Percentiles rank a stretch among this genome's conserved stretches.
phyloP scores from a whole-genome alignment of 805 yeast species.

The Candida coquimbonensis region DNA sequence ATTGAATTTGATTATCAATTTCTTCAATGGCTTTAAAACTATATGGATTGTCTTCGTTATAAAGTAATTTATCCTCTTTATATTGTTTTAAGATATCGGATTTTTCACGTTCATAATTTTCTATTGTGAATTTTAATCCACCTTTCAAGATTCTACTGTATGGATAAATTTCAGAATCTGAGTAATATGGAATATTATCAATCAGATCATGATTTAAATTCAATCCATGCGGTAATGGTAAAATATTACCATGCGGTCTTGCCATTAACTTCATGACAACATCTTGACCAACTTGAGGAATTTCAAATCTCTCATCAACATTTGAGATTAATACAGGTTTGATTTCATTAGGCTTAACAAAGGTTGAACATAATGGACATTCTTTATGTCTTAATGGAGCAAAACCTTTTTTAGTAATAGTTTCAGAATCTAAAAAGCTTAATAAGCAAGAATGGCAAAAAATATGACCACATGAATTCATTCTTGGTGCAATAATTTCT shows the following conservation, averaged over 20 bases:
- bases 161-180: conserved; percentile 31
- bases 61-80: conserved; percentile 52
- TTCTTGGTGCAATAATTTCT: conserved; percentile 84
- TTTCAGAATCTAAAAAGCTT: conserved; percentile 54
- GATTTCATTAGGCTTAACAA: conserved; percentile 45
- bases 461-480: conserved; percentile 92
- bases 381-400: conserved; percentile 48
- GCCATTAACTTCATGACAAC: conserved; percentile 62
- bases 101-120: conserved; percentile 56
- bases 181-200: conserved; percentile 52
- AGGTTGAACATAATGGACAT: conserved; percentile 76
- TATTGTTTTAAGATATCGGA: conserved; percentile 41
- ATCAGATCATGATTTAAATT: conserved; percentile 29
- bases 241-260: conserved; percentile 34
- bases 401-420: conserved; percentile 28
- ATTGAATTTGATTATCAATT: conserved; percentile 41
- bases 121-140: conserved; percentile 42
- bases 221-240: conserved; percentile 45
- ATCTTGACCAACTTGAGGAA: conserved; percentile 50
- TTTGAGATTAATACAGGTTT: conserved; percentile 54
- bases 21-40: conserved; percentile 47
- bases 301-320: conserved; percentile 47
- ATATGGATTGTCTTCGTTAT: conserved; percentile 51
- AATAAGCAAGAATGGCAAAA: conserved; percentile 80
- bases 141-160: conserved; percentile 71